Base-by-base conservation (phyloP, 257 asterid genomes). In the Nicotiana attenuata region DNA sequence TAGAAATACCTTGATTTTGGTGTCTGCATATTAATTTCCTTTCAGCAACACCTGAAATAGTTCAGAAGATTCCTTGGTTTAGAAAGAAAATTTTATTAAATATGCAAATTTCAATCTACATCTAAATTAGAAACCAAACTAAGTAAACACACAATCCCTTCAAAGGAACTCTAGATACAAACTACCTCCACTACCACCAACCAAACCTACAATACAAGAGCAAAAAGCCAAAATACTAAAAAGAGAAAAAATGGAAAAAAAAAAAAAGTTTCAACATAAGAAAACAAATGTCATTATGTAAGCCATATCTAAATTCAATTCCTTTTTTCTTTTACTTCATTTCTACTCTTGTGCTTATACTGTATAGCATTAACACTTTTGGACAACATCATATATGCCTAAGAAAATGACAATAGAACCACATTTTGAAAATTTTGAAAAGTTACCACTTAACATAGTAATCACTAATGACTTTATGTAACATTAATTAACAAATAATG, bases 111-210 rank as follows among this genome's bases (percentile, higher is more conserved):
- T 82, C 84, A 88, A 89, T 87, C 86, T 82, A 82, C 76, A 87
- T 83, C 80, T 78, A 86, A 84, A 47, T 60, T 56, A 53, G 83
- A 82, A 85, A 75, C 77, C 79, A 89, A 84, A 78, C 81, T 76
- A 80, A 85, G 82, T 83, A 85, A 81, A 89, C 86, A 75, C 69
- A 81, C 76, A 33, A 81, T 92, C 76, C 96, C 98, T 96, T 93
- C 93, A 88, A 93, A 91, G 94, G 88, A 84, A 93, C 92, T 91
- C 90, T 82, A 73, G 2, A 89, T 14, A 83, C 87, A 92, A 92
- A 93, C 97, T 80, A 90, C 93, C 95, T 91, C 98, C 97, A 96
- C 98, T 73, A 84, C 89, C 88, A 92, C 94, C 97, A 91, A 91
- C 93, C 92, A 87, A 78, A 83, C 88, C 90, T 80, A 83, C 89